These are phyloP conservation scores for Ustilago crameri DNA, from an alignment of 1,284 basidiomycete genomes.

Conservation along the genomic window DNA sequence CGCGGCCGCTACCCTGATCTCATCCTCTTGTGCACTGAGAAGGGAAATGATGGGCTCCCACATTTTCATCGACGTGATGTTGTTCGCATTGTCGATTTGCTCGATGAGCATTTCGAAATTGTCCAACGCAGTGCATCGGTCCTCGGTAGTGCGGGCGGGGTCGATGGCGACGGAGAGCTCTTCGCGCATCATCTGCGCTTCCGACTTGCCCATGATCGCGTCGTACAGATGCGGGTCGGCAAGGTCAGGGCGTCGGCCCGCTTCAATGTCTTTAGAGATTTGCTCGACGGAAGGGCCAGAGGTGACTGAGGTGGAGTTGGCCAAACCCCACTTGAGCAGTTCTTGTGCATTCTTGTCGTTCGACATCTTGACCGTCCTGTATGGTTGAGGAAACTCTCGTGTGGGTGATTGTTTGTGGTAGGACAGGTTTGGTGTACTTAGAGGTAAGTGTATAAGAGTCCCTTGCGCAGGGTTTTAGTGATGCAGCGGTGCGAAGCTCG, in stretches of 20 bases:
- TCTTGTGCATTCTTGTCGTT: constrained; percentile 59
- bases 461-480: too few relatives aligned
- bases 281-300: constrained; percentile 48
- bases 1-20: constrained; percentile 78
- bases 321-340: constrained; percentile 63
- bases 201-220: constrained; percentile 66
- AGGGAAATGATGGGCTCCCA: constrained; percentile 84
- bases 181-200: constrained; percentile 67
- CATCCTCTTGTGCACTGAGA: constrained; percentile 74
- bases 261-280: constrained; percentile 54
- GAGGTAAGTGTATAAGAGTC: neutral
- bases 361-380: constrained; percentile 35
- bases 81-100: constrained; percentile 94
- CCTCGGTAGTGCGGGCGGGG: constrained; percentile 26
- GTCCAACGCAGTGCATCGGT: constrained; percentile 82
- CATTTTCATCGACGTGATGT: constrained; percentile 83
- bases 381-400: too few relatives aligned
- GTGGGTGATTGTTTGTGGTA: too few relatives aligned
- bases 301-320: constrained; percentile 28
- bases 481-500: constrained; percentile 11
- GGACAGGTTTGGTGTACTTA: neutral
- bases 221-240: constrained; percentile 60
- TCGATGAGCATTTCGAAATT: constrained; percentile 96
- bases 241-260: constrained; percentile 61
- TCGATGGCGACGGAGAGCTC: constrained; percentile 60